Evolutionary conservation across 2,329 filamentous ascomycete genomes (phyloP).

Genomic region (Neofusicoccum umdonicola): DNA sequence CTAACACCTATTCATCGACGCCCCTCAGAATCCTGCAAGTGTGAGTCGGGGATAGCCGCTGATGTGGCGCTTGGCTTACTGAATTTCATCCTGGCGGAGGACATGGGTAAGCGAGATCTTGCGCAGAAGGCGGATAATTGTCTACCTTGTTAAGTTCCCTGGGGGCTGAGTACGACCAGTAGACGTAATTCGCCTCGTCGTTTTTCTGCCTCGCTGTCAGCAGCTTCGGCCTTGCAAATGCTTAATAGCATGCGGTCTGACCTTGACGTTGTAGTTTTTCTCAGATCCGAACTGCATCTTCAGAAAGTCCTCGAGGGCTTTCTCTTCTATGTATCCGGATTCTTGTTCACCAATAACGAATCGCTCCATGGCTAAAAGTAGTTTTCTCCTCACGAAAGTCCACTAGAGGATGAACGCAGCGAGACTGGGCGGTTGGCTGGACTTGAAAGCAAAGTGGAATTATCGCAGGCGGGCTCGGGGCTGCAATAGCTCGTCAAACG

Average conservation of each 20-base stretch:
- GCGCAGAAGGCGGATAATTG: not conserved
- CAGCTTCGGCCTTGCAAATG: not conserved
- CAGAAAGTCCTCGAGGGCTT: not conserved
- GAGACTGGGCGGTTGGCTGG: not conserved
- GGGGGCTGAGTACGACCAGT: conserved; percentile 6
- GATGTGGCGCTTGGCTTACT: not conserved
- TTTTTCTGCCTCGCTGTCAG: not conserved
- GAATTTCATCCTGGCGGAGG: not conserved
- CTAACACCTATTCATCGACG: not conserved
- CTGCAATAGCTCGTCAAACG: not conserved
- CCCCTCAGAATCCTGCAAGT: not conserved
- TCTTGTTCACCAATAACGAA: conserved; percentile 1
- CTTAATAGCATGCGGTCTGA: not conserved
- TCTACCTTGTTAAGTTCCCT: not conserved
- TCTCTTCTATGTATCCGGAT: not conserved
- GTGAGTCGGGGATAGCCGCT: not conserved
- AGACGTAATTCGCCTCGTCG: conserved; percentile 3
- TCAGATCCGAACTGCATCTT: not conserved
- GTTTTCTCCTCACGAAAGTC: not conserved
- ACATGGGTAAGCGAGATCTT: conserved; percentile 1
- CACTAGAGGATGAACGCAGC: not conserved
- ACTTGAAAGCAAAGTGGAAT: not conserved
- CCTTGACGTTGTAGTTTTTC: not conserved
- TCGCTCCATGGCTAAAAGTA: not conserved
- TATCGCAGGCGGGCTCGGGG: not conserved